Evolutionary conservation across 768 basidiomycete species (phyloP).

Genomic region (Lanmaoa rubissima): DNA sequence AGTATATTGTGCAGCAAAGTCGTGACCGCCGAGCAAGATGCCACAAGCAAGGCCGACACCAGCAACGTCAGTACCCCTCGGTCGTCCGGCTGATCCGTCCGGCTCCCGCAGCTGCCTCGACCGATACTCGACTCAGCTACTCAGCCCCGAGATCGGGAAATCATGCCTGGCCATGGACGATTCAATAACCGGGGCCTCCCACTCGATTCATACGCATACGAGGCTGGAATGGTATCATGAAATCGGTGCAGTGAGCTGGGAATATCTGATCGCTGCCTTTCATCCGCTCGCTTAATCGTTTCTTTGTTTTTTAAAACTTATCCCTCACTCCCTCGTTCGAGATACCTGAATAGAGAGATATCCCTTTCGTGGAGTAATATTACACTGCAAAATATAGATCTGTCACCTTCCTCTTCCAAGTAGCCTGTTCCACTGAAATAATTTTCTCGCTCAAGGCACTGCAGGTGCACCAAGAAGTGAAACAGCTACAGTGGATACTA

Average conservation of each 20-base stretch:
- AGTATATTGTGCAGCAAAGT: slow-evolving; percentile 22
- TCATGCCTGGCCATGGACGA: slow-evolving; percentile 11
- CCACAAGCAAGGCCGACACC: background rate
- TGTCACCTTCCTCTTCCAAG: background rate
- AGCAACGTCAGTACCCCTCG: background rate
- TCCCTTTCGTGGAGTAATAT: background rate
- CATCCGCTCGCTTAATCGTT: background rate
- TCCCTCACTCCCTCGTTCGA: background rate
- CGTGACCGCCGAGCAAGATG: slow-evolving; percentile 1
- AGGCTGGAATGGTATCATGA: slow-evolving; percentile 6
- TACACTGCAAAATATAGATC: background rate
- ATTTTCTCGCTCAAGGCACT: too few species aligned
- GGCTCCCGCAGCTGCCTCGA: background rate
- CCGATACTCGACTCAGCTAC: background rate
- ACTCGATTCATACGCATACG: background rate
- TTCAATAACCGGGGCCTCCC: background rate
- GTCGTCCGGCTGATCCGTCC: background rate
- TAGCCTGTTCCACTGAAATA: too few species aligned
- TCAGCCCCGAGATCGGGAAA: slow-evolving; percentile 1
- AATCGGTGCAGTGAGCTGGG: background rate
- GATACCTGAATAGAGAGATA: slow-evolving; percentile 3
- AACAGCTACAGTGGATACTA: too few species aligned
- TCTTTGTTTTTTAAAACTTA: background rate
- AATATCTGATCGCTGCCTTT: background rate
- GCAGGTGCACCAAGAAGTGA: too few species aligned